These are phyloP conservation scores for Colletotrichum magnum DNA, from an alignment of 2,329 filamentous ascomycete genomes.

Conservation along the genomic window DNA sequence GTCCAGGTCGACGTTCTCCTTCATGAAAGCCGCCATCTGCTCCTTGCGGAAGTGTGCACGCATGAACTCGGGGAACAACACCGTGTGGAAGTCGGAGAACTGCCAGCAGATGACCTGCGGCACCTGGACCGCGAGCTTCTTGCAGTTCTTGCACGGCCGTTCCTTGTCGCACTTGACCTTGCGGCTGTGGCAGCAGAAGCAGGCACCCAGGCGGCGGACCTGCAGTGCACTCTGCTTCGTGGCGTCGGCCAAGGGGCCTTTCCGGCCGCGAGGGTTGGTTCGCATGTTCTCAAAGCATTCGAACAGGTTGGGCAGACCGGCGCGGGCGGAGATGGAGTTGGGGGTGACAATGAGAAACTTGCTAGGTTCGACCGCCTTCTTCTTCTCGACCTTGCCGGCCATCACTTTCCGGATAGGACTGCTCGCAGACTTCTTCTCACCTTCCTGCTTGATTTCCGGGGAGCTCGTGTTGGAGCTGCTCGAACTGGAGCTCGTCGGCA, in stretches of 20 bases:
- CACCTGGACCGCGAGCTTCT: constrained; percentile 63
- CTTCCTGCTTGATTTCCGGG: constrained; percentile 47
- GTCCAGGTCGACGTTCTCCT: constrained; percentile 62
- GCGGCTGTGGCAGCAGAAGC: constrained; percentile 72
- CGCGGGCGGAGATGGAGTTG: constrained; percentile 65
- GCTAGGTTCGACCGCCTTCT: constrained; percentile 48
- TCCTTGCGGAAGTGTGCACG: constrained; percentile 66
- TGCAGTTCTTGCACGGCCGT: constrained; percentile 70
- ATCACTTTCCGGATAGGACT: constrained; percentile 59
- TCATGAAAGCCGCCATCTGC: constrained; percentile 62
- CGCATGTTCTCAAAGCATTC: constrained; percentile 69
- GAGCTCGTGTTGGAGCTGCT: constrained; percentile 43
- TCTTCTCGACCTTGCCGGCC: constrained; percentile 62
- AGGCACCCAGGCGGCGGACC: constrained; percentile 68
- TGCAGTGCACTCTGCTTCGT: constrained; percentile 69
- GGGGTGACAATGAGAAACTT: constrained; percentile 71
- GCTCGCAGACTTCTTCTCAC: constrained; percentile 42
- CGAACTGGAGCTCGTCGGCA: constrained; percentile 48
- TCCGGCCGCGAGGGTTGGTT: constrained; percentile 68
- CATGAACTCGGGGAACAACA: constrained; percentile 68
- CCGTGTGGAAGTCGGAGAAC: constrained; percentile 67
- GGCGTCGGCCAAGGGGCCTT: constrained; percentile 68
- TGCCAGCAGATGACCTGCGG: constrained; percentile 72
- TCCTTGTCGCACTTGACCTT: constrained; percentile 72
- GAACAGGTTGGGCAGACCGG: constrained; percentile 65